Percentiles rank a stretch among this genome's conserved stretches.
phyloP scores from a whole-genome alignment of 2,329 filamentous ascomycete species.

The Ophiocordyceps unilateralis region DNA sequence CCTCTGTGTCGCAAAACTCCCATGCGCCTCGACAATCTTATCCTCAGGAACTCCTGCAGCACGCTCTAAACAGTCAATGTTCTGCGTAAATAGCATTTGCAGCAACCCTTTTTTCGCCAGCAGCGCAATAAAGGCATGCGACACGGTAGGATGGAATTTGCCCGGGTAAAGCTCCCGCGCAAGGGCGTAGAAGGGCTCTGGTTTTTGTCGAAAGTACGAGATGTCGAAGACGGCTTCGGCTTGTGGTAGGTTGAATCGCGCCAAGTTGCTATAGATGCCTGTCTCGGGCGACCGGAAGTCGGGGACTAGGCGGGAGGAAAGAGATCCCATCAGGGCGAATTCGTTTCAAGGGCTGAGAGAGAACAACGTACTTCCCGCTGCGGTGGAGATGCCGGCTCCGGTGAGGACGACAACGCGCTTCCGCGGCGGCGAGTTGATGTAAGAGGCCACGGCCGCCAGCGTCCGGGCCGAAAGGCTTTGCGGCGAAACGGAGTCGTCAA shows the following conservation, averaged over 20 bases:
- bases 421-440: conserved; percentile 53
- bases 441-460: conserved; percentile 59
- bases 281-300: conserved; percentile 91
- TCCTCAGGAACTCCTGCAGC: conserved; percentile 67
- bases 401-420: conserved; percentile 73
- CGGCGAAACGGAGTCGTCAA: conserved; percentile 44
- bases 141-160: conserved; percentile 72
- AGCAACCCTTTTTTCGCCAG: conserved; percentile 65
- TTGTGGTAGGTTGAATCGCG: conserved; percentile 67
- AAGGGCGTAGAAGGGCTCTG: conserved; percentile 79
- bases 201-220: conserved; percentile 67
- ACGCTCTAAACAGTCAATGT: conserved; percentile 90
- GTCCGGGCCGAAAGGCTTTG: conserved; percentile 49
- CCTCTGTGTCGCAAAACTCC: conserved; percentile 78
- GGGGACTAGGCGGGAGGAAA: conserved; percentile 45
- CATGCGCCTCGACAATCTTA: conserved; percentile 82
- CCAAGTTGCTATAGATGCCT: conserved; percentile 84
- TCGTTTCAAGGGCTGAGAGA: not conserved
- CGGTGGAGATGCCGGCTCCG: conserved; percentile 75
- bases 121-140: conserved; percentile 75
- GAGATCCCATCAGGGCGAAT: conserved; percentile 3
- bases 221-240: conserved; percentile 94
- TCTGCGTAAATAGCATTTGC: conserved; percentile 84
- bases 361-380: conserved; percentile 36
- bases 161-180: conserved; percentile 88